Percentiles rank a stretch among this genome's conserved stretches.
phyloP scores from a whole-genome alignment of 352 stramenopile species.

The Globisporangium barbulae region DNA sequence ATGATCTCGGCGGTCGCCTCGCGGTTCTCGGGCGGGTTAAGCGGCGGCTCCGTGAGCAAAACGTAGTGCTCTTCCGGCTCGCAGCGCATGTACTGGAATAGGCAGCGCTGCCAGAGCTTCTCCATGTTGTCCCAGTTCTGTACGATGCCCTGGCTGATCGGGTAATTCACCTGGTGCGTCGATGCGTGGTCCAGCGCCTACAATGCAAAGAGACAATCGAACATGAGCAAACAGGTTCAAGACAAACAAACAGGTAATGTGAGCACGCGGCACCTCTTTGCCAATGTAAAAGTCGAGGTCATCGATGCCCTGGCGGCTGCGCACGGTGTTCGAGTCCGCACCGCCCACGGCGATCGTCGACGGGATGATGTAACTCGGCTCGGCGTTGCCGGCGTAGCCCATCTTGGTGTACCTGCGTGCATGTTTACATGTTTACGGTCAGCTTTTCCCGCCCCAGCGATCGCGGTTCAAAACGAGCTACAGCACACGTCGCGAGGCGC shows the following conservation, averaged over 20 bases:
- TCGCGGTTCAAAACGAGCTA: constrained; percentile 2
- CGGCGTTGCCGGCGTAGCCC: constrained; percentile 92
- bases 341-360: constrained; percentile 89
- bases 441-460: neutral
- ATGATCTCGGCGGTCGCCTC: constrained; percentile 96
- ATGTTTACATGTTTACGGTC: constrained; percentile 6
- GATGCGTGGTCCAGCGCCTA: constrained; percentile 81
- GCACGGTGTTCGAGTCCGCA: constrained; percentile 61
- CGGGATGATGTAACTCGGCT: constrained; percentile 95
- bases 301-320: constrained; percentile 89
- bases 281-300: constrained; percentile 97
- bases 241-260: neutral
- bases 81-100: constrained; percentile 93
- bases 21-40: constrained; percentile 95
- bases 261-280: constrained; percentile 51
- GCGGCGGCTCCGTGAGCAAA: constrained; percentile 87
- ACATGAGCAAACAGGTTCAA: neutral
- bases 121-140: constrained; percentile 97
- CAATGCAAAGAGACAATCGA: neutral
- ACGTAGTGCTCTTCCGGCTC: constrained; percentile 94
- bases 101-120: constrained; percentile 90
- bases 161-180: constrained; percentile 91
- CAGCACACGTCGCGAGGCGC: neutral
- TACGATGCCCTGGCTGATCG: constrained; percentile 87
- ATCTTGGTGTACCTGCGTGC: constrained; percentile 95